Evolutionary conservation across 2,329 filamentous ascomycete genomes (phyloP).

Genomic region (Cladophialophora carrionii): DNA sequence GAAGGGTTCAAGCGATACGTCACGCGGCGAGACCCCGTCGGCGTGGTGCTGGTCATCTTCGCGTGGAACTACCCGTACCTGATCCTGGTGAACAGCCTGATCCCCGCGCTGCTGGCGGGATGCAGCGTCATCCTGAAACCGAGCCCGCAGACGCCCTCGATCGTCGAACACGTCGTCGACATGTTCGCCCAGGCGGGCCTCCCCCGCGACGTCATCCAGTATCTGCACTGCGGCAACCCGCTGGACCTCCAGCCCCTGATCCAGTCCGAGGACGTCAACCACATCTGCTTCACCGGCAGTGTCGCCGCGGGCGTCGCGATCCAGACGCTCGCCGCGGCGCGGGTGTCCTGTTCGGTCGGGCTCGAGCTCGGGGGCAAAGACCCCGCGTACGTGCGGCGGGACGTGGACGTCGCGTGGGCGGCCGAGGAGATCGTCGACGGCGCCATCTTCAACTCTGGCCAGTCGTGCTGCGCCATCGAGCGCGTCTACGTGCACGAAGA

Average conservation of each 20-base stretch:
- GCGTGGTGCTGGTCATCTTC: slow-evolving; percentile 86
- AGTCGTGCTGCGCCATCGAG: slow-evolving; percentile 93
- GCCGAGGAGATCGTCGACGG: slow-evolving; percentile 95
- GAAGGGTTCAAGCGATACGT: slow-evolving; percentile 90
- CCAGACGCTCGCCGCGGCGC: slow-evolving; percentile 79
- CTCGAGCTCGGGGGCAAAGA: slow-evolving; percentile 95
- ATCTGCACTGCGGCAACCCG: slow-evolving; percentile 85
- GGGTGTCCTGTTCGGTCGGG: slow-evolving; percentile 66
- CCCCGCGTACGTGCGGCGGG: slow-evolving; percentile 81
- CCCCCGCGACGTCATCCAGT: slow-evolving; percentile 81
- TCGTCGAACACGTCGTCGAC: slow-evolving; percentile 79
- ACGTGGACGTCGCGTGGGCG: slow-evolving; percentile 88
- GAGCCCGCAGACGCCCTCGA: slow-evolving; percentile 90
- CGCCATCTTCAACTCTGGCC: slow-evolving; percentile 97
- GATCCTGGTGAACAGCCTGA: slow-evolving; percentile 86
- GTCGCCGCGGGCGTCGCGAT: slow-evolving; percentile 85
- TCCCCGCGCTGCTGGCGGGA: slow-evolving; percentile 86
- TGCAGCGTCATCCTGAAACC: slow-evolving; percentile 94
- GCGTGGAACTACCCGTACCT: slow-evolving; percentile 98
- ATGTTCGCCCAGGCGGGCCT: slow-evolving; percentile 80
- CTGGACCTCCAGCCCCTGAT: slow-evolving; percentile 76
- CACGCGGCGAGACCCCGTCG: slow-evolving; percentile 76
- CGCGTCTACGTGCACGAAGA: slow-evolving; percentile 86
- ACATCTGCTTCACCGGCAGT: slow-evolving; percentile 92
- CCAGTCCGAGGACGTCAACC: slow-evolving; percentile 72